Base-by-base conservation (phyloP, 768 basidiomycete genomes). In the Rhodosporidiobolus sp. region DNA sequence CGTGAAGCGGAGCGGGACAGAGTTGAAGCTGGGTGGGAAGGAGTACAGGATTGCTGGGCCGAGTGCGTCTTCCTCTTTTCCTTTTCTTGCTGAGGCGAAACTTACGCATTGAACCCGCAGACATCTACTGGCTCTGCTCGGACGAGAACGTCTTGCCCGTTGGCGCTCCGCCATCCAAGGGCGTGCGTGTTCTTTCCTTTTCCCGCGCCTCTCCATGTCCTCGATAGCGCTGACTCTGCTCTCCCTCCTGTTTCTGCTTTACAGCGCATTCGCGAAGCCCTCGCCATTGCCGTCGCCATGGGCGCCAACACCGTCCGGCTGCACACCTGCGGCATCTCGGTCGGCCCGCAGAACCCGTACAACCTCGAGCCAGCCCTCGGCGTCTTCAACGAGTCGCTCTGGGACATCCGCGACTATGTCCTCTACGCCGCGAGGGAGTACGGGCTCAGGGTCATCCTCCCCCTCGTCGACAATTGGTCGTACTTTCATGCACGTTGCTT, bases 241-340 rank as follows among this genome's bases (percentile, higher is more conserved):
- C 1, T 22, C 26, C 26, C 8, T 7, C 50, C 63, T 20, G 67
- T 67, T 26, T 67, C 72, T 10, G 59, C 50, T 52, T 57, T 60
- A 53, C 69, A 67, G 14, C 66, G 71, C 3, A n/a, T 76, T 14
- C 72, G 72, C 43, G 77, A 78, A 32, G 75, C 70, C 2, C 69
- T 78, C 56, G 77, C 77, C 12, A 76, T 70, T 14, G 75, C 77
- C 16, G 75, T 73, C 26, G 77, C 77, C 0, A 78, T 78, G 77
- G 77, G 77, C 7, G 77, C 75, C 5, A 76, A 73, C 26, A 73
- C 77, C 1, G 67, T 81, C 24, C 77, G 79, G 38, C 65, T 56
- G 11, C 5, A 68, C 30, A 58, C 70, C 0, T 72, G 65, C 56
- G 81, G 80, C 16, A 68, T 78, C 19, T 78, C 78, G 8, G 78